phyloP scores from a whole-genome alignment of 495 filamentous ascomycete genomes.

The Penicillium steckii region DNA sequence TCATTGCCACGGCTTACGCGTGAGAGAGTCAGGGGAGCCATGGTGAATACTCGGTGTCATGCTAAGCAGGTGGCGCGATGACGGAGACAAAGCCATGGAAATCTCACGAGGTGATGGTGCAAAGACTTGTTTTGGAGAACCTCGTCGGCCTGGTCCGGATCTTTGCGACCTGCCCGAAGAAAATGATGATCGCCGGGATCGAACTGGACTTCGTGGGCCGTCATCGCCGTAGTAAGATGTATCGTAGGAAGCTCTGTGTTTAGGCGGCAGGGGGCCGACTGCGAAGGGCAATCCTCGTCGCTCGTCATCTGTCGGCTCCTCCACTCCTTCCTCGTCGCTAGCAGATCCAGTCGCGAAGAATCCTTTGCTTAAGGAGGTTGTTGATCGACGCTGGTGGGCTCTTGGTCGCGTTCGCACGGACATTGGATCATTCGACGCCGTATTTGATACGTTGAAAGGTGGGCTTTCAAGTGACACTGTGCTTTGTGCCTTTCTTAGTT shows the following conservation, averaged over 20 bases:
- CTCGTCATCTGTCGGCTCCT: slow-evolving; percentile 5
- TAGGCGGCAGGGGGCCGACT: not conserved
- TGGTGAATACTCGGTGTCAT: slow-evolving; percentile 27
- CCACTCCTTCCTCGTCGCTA: slow-evolving; percentile 29
- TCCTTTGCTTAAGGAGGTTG: slow-evolving; percentile 13
- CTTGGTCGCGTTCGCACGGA: slow-evolving; percentile 10
- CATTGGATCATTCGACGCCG: slow-evolving; percentile 8
- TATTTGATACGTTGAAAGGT: slow-evolving; percentile 6
- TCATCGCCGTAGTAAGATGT: slow-evolving; percentile 7
- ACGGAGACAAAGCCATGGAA: slow-evolving; percentile 29
- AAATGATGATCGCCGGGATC: slow-evolving; percentile 22
- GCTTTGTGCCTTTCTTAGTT: slow-evolving; percentile 34
- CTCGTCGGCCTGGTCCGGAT: slow-evolving; percentile 8
- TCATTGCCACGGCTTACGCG: slow-evolving; percentile 18
- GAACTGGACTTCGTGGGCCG: slow-evolving; percentile 12
- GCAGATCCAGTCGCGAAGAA: slow-evolving; percentile 20
- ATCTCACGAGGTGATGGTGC: slow-evolving; percentile 17
- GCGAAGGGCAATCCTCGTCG: slow-evolving; percentile 4
- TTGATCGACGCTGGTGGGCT: slow-evolving; percentile 19
- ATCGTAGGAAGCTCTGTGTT: slow-evolving; percentile 18
- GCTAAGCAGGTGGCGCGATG: slow-evolving; percentile 27
- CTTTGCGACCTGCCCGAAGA: slow-evolving; percentile 14
- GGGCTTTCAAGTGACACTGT: slow-evolving; percentile 31
- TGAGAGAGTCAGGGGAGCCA: slow-evolving; percentile 18
- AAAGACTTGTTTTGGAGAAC: slow-evolving; percentile 17